Conservation (phyloP, 306 rosid genomes). For the Crotalaria pallida region DNA sequence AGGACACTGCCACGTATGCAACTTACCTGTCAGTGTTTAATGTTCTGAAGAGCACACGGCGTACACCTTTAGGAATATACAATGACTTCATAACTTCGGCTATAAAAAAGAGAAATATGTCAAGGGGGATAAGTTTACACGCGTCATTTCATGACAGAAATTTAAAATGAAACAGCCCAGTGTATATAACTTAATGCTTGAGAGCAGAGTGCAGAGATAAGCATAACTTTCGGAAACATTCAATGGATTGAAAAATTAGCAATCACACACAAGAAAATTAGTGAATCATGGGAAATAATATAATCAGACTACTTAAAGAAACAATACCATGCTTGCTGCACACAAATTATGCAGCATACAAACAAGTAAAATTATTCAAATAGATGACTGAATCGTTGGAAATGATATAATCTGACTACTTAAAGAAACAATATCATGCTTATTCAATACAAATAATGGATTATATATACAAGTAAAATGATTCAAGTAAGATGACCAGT, state of each 20-base stretch:
- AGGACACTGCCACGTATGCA: background rate
- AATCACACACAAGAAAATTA: background rate
- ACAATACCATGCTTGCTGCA: background rate
- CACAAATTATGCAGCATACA: background rate
- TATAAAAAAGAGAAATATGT: conserved; percentile 14
- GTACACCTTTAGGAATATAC: conserved; percentile 64
- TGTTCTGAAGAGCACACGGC: conserved; percentile 83
- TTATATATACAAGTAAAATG: background rate
- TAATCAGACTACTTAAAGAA: background rate
- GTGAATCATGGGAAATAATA: background rate
- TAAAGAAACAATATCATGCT: background rate
- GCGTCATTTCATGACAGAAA: background rate
- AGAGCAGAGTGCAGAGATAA: background rate
- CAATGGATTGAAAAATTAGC: background rate
- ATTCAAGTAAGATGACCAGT: background rate
- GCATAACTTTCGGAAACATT: background rate
- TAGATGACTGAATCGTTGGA: background rate
- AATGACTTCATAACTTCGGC: conserved; percentile 89
- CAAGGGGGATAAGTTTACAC: background rate
- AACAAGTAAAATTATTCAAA: background rate
- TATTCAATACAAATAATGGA: background rate
- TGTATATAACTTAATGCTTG: conserved; percentile 4
- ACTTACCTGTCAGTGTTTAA: conserved; percentile 76
- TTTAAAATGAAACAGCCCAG: background rate
- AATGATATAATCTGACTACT: background rate